Conservation (phyloP, 495 filamentous ascomycete species). For the Pseudoneurospora amorphoporcata region DNA sequence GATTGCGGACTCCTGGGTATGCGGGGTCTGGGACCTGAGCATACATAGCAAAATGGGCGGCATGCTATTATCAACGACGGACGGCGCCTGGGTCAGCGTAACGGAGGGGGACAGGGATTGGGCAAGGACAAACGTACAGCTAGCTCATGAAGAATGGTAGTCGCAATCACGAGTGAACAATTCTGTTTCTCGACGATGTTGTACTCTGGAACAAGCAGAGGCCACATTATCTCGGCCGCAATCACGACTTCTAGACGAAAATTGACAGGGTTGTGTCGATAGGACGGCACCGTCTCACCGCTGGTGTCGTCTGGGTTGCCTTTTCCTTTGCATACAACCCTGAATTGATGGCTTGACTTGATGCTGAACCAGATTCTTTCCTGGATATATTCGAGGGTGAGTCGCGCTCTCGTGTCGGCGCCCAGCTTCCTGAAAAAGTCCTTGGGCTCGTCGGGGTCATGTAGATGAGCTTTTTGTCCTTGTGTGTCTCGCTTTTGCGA, state of each 20-base stretch:
- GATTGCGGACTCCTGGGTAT: too few relatives aligned
- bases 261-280: not conserved
- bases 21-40: not conserved
- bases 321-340: not conserved
- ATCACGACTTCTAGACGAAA: not conserved
- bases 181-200: conserved; percentile 22
- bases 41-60: conserved; percentile 6
- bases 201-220: conserved; percentile 19
- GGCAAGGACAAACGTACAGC: conserved; percentile 10
- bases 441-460: not conserved
- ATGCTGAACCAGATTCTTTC: not conserved
- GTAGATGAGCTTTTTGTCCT: not conserved
- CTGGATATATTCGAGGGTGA: not conserved
- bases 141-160: conserved; percentile 25
- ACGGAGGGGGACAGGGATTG: not conserved
- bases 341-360: not conserved
- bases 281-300: not conserved
- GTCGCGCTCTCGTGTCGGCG: not conserved
- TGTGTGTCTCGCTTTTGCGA: not conserved
- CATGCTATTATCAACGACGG: conserved; percentile 10
- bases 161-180: conserved; percentile 13
- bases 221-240: conserved; percentile 23
- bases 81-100: not conserved
- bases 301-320: not conserved
- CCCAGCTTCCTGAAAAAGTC: not conserved